Evolutionary conservation across 1,284 basidiomycete genomes (phyloP).

Genomic region (Ganoderma sp.): DNA sequence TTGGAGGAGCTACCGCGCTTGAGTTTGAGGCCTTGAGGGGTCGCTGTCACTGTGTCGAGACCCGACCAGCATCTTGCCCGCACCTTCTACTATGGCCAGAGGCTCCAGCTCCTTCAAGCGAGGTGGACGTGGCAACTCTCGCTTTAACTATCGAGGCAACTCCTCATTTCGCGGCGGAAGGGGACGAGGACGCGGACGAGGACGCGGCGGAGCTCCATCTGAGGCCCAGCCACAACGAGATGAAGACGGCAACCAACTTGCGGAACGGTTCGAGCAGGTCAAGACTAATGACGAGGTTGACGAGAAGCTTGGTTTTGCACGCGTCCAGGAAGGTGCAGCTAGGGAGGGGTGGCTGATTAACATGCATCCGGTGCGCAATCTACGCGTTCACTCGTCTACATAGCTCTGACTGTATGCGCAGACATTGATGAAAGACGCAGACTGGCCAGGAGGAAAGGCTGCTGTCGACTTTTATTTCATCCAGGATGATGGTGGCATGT

Average conservation of each 20-base stretch:
- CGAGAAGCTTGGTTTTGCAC: conserved; percentile 88
- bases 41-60: not conserved
- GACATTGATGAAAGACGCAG: conserved; percentile 87
- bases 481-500: conserved; percentile 95
- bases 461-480: conserved; percentile 99
- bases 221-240: conserved; percentile 65
- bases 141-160: conserved; percentile 45
- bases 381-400: not conserved
- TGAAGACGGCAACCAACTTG: conserved; percentile 85
- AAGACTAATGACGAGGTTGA: conserved; percentile 86
- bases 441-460: conserved; percentile 81
- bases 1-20: too few relatives aligned
- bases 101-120: conserved; percentile 34
- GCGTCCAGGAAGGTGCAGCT: conserved; percentile 74
- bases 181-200: conserved; percentile 66
- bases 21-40: not conserved
- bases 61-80: not conserved
- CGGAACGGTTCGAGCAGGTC: conserved; percentile 84
- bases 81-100: conserved; percentile 37
- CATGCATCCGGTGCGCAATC: conserved; percentile 88
- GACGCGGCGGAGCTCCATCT: conserved; percentile 48
- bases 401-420: conserved; percentile 38
- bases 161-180: conserved; percentile 49
- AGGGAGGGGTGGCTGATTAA: conserved; percentile 96
- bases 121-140: conserved; percentile 36